These are phyloP conservation scores for Rhizophlyctis rosea DNA, from an alignment of 192 early-diverging fungal species.

Conservation along the genomic window DNA sequence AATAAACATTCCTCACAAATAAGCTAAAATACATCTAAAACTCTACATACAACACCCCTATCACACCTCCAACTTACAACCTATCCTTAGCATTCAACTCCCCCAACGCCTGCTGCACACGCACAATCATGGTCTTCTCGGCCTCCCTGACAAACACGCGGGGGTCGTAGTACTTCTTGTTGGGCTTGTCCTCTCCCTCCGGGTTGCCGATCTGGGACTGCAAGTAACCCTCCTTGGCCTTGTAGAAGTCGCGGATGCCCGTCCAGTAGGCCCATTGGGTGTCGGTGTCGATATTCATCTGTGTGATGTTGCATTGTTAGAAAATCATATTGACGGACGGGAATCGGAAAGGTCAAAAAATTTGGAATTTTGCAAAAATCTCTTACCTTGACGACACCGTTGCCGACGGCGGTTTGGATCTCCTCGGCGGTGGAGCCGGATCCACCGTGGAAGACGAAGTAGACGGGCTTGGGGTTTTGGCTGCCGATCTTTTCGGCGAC, in stretches of 20 bases:
- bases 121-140: conserved; percentile 84
- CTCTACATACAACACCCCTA: too few species aligned
- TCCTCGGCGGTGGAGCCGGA: conserved; percentile 80
- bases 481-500: conserved; percentile 67
- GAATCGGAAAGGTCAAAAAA: not conserved
- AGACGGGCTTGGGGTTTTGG: conserved; percentile 73
- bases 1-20: too few species aligned
- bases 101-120: conserved; percentile 74
- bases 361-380: too few species aligned
- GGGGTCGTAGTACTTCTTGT: conserved; percentile 99
- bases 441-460: conserved; percentile 98
- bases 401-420: conserved; percentile 73
- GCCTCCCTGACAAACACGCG: conserved; percentile 87
- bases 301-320: not conserved
- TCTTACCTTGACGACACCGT: conserved; percentile 82
- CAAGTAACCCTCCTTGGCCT: conserved; percentile 84
- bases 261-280: conserved; percentile 96
- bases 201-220: conserved; percentile 94
- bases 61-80: conserved; percentile 30
- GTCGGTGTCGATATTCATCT: conserved; percentile 99
- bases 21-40: too few species aligned
- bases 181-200: conserved; percentile 92
- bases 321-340: not conserved
- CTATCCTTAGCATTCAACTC: conserved; percentile 57
- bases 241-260: conserved; percentile 84